Evolutionary conservation across 2,329 filamentous ascomycete genomes (phyloP).

Genomic region (Botrytis fabae): DNA sequence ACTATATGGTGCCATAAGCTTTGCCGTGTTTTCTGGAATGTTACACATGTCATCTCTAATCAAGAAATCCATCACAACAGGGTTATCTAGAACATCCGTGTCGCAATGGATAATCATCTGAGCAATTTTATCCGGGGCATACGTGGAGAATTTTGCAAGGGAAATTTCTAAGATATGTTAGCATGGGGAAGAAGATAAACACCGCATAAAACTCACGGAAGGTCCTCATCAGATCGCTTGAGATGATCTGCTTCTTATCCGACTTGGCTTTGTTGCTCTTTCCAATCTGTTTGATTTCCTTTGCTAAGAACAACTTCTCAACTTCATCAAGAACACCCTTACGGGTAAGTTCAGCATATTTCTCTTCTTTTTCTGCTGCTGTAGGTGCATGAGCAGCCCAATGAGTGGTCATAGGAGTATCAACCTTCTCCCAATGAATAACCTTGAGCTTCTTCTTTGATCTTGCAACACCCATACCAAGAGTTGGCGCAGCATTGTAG

Average conservation of each 20-base stretch:
- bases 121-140: constrained; percentile 79
- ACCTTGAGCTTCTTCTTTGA: constrained; percentile 99
- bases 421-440: constrained; percentile 98
- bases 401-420: constrained; percentile 85
- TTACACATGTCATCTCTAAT: constrained; percentile 91
- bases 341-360: constrained; percentile 87
- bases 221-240: constrained; percentile 81
- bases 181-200: constrained; percentile 1
- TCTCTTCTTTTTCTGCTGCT: constrained; percentile 88
- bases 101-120: constrained; percentile 97
- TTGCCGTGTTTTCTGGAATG: constrained; percentile 85
- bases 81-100: constrained; percentile 80
- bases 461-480: constrained; percentile 76
- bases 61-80: constrained; percentile 94
- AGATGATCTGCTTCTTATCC: constrained; percentile 98
- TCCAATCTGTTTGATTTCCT: constrained; percentile 89
- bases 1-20: constrained; percentile 91
- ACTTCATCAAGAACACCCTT: constrained; percentile 97
- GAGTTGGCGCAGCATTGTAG: constrained; percentile 55
- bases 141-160: constrained; percentile 87
- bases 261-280: constrained; percentile 67
- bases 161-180: constrained; percentile 65
- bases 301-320: constrained; percentile 95
- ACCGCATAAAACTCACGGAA: constrained; percentile 59
- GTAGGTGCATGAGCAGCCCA: constrained; percentile 88